Evolutionary conservation across 345 rosid species (phyloP).

Genomic region (Acer saccharum): DNA sequence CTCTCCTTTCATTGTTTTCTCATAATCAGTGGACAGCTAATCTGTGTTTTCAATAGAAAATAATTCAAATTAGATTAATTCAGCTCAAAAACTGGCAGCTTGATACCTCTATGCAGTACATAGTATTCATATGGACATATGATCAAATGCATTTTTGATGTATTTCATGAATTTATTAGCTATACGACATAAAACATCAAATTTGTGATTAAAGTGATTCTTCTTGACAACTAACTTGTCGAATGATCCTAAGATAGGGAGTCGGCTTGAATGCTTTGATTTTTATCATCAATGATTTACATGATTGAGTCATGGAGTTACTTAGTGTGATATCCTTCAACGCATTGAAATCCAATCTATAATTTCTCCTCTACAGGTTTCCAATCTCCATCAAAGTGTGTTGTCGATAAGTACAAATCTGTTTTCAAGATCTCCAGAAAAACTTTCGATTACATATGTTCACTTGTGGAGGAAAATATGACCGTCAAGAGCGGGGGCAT

Average conservation of each 20-base stretch:
- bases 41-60: not conserved
- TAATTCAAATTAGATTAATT: too few species aligned
- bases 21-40: not conserved
- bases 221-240: not conserved
- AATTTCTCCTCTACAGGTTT: slow-evolving; percentile 41
- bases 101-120: not conserved
- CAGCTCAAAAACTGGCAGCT: not conserved
- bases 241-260: not conserved
- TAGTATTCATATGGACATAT: not conserved
- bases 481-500: slow-evolving; percentile 41
- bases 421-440: slow-evolving; percentile 46
- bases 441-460: slow-evolving; percentile 60
- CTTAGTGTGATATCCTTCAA: not conserved
- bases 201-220: not conserved
- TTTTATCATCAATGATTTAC: not conserved
- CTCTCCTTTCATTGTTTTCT: not conserved
- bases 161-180: not conserved
- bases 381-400: slow-evolving; percentile 39
- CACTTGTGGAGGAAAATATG: slow-evolving; percentile 57
- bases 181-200: not conserved
- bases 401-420: slow-evolving; percentile 41
- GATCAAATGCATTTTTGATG: not conserved
- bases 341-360: not conserved
- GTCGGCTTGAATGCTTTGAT: too few species aligned
- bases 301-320: not conserved